Base-by-base conservation (phyloP, 495 filamentous ascomycete species). In the Penicillium nucicola region DNA sequence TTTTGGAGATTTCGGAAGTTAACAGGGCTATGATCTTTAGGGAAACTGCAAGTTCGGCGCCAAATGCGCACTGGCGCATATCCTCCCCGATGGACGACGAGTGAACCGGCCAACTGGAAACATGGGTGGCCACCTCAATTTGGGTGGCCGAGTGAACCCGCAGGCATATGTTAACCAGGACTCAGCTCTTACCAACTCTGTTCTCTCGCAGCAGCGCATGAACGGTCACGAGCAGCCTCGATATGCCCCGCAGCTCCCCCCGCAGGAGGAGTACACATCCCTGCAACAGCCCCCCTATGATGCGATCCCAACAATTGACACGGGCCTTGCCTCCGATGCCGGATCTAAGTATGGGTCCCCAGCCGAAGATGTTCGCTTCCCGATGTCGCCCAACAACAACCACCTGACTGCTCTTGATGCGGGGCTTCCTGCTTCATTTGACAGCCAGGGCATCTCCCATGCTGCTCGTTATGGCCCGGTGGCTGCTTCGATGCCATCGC, bases 21-120 rank as follows among this genome's bases (percentile, higher is more conserved):
- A 45, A 60, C 48, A 20, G 20, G 11, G 30, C 12, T 3, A 17
- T 41, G 44, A 44, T 50, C 44, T 18, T 37, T 60, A 97, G 90
- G 95, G 93, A 48, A 97, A 97, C 71, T 98, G 93, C 84, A 98
- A 98, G 69, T 98, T 97, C 68, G 93, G 93, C 47, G 84, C 87
- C 22, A 97, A 97, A 70, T 98, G 93, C 75, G 93, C 95, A 57
- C 85, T 96, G 65, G 88, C 91, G 52, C 93, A 98, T 68, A 87
- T 97, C 59, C 83, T 96, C 34, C 90, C 93, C 25, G 90, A 98
- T 69, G 93, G 93, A 39, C 87, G 89, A 57, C 80, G 90, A 61
- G 88, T 97, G 55, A 96, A 96, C 69, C 70, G 82, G 40, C 78
- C 79, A 23, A 77, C 61, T 50, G 67, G 66, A 33, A 64, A 62